Evolutionary conservation across 106 monocot genomes (phyloP), one percentile per base, ranked within the genome.

Genomic region (Allium cepa): DNA sequence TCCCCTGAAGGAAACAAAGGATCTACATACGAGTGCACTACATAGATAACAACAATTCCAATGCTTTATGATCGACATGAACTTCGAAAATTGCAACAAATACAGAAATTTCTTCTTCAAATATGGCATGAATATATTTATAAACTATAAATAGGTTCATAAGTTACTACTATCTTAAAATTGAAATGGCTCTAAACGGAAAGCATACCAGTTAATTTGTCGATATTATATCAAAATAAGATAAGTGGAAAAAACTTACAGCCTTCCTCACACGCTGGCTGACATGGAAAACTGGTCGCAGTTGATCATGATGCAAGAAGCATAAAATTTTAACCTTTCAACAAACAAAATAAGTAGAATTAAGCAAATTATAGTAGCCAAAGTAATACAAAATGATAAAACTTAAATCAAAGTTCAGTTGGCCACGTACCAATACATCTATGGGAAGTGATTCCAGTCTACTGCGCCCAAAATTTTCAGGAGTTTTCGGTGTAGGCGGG

Each of bases 301-400:
- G 69, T 66, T 99, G 85, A 70, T 99, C 99, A 79, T 99, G 99
- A 69, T 99, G 99, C 77, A 99, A 76, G 66, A 76, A 73, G 56
- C 93, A 93, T 49, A 99, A 26, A 53, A 99, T 85, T 78, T 87
- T 90, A 7, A 99, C 87, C 99, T 95, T 71, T 36, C 9, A 52
- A 73, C 7, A 62, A 0, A 51, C 75, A 69, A 69, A 0, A 67
- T 16, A 14, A 9, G 8, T 26, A 46, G 14, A n/a, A 27, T n/a
- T 45, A 8, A 8, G 28, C 68, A 50, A 66, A 49, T 49, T 64
- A 46, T 17, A 9, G 22, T 1, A 50, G 10, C 17, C 9, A 59
- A 59, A 16, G 7, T 13, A 64, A 9, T 49, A 36, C 4, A 36
- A 16, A 49, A 26, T 5, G 52, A 53, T 52, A 17, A 11, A 26